Conservation (phyloP, 1,139 yeast genomes). For the Lodderomyces elongisporus region DNA sequence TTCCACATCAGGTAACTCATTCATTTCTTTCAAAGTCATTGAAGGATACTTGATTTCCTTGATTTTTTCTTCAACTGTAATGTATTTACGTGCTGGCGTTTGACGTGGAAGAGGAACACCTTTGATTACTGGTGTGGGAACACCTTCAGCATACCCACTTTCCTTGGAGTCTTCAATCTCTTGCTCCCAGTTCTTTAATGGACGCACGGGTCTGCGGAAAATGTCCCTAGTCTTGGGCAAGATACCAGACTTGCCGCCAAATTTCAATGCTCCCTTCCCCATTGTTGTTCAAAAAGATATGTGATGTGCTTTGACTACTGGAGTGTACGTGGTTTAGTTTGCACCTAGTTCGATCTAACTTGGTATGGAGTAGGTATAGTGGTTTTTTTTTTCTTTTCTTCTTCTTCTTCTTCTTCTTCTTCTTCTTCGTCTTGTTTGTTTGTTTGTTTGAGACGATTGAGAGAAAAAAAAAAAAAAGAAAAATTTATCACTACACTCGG, state of each 20-base stretch:
- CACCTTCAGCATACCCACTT: slow-evolving; percentile 71
- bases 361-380: too few species aligned
- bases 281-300: slow-evolving; percentile 17
- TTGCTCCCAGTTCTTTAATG: slow-evolving; percentile 33
- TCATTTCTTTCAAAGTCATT: slow-evolving; percentile 25
- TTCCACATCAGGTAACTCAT: slow-evolving; percentile 38
- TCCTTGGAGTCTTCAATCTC: slow-evolving; percentile 42
- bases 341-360: neutral
- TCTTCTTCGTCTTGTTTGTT: too few species aligned
- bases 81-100: slow-evolving; percentile 48
- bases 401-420: slow-evolving; percentile 2
- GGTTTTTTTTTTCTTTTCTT: slow-evolving; percentile 3
- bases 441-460: too few species aligned
- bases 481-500: too few species aligned
- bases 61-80: slow-evolving; percentile 58
- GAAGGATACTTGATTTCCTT: slow-evolving; percentile 44
- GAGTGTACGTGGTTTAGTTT: neutral
- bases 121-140: slow-evolving; percentile 67
- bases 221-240: slow-evolving; percentile 74
- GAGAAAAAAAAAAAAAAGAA: too few species aligned
- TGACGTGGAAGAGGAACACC: slow-evolving; percentile 23
- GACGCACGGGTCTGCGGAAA: slow-evolving; percentile 60
- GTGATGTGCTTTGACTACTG: too few species aligned
- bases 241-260: slow-evolving; percentile 74
- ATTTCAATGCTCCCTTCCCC: slow-evolving; percentile 50